phyloP scores from a whole-genome alignment of 2,329 filamentous ascomycete genomes.

The Scortechinia acanthostroma region DNA sequence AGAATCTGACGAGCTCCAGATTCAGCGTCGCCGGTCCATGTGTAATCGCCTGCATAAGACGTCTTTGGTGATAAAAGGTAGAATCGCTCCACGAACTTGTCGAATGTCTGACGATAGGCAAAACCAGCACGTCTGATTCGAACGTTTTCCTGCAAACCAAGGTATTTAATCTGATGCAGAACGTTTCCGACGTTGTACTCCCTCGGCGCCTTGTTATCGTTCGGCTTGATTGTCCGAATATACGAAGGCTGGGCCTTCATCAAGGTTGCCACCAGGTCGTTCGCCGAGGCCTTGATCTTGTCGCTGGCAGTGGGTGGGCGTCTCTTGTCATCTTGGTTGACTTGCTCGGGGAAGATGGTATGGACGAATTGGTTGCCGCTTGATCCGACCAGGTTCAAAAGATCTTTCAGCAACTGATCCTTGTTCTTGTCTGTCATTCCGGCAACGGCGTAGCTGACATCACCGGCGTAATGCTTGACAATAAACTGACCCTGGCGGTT shows the following conservation, averaged over 20 bases:
- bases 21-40: slow-evolving; percentile 82
- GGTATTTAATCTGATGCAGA: slow-evolving; percentile 95
- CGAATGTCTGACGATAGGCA: slow-evolving; percentile 91
- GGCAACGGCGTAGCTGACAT: slow-evolving; percentile 87
- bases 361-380: slow-evolving; percentile 84
- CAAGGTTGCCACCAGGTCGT: slow-evolving; percentile 85
- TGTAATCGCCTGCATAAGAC: slow-evolving; percentile 94
- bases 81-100: slow-evolving; percentile 96
- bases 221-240: slow-evolving; percentile 97
- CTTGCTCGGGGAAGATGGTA: slow-evolving; percentile 80
- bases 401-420: slow-evolving; percentile 88
- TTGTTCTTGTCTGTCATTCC: slow-evolving; percentile 99
- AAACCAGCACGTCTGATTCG: slow-evolving; percentile 93
- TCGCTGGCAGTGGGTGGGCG: slow-evolving; percentile 91
- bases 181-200: slow-evolving; percentile 92
- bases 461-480: slow-evolving; percentile 96
- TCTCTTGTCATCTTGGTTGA: slow-evolving; percentile 92
- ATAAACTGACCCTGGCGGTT: slow-evolving; percentile 93
- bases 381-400: slow-evolving; percentile 77
- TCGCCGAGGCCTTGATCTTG: slow-evolving; percentile 90
- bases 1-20: slow-evolving; percentile 86
- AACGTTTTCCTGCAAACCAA: slow-evolving; percentile 98
- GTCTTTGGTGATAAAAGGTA: slow-evolving; percentile 90
- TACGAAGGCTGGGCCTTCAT: slow-evolving; percentile 98
- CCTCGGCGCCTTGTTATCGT: slow-evolving; percentile 92